Evolutionary conservation across 129 eudicot species (phyloP), one percentile per base, ranked within the genome.

Genomic region (Flaveria robusta): DNA sequence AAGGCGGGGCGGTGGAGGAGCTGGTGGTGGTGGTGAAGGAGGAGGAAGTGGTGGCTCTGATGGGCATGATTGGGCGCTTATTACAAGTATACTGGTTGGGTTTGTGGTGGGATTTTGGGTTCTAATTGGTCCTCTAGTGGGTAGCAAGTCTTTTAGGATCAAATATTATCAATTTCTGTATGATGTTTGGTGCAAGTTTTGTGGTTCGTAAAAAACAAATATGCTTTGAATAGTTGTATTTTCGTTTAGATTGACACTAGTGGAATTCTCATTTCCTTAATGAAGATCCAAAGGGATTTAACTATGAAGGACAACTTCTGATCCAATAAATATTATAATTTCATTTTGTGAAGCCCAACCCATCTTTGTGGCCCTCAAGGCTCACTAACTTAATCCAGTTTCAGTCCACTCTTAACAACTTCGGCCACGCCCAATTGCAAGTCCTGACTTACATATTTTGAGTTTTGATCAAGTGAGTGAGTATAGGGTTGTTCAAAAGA

Each of bases 61-160:
- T 22, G 78, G 47, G 11, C 45, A 56, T 6, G 56, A 79, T 39
- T 79, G 78, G 83, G 72, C 31, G 5, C n/a, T 72, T 12, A 56
- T 51, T 72, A 39, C 13, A 31, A 51, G 74, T 54, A 41, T 43
- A 8, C 37, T 54, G 50, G 43, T 54, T 43, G 74, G 79, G 19
- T 72, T 39, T 1, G 59, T 73, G 63, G 75, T 73, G 20, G 70
- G 83, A 5, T 74, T 80, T 52, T 80, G 79, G 83, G 70, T 67
- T 11, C 52, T 73, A 3, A 49, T 66, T 45, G 74, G 18, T 54
- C 79, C 83, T 5, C 68, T 80, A 49, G 56, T 80, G 0, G 37
- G 37, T 26, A 66, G 75, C 79, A 66, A 66, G 68, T 58, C 39
- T 73, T 80, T 79, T 74, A 80, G 75, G 69, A 68, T 12, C 23